A percentile compares a stretch with the other conserved stretches of the same genome.
These are phyloP conservation scores for Flaveria floridana DNA, from an alignment of 140 eudicot species.

Conservation along the genomic window DNA sequence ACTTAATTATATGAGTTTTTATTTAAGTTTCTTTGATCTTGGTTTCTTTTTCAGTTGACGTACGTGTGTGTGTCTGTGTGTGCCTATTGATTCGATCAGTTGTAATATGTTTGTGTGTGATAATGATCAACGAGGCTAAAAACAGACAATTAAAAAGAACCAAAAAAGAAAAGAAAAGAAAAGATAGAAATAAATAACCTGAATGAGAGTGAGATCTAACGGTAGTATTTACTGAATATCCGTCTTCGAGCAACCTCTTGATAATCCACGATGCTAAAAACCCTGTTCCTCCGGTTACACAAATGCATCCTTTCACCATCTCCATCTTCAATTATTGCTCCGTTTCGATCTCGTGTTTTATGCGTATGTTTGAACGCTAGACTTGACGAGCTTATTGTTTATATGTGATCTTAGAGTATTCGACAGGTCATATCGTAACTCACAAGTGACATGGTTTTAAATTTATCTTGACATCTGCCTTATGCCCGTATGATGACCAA, in stretches of 20 bases:
- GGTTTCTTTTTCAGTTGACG: too few species aligned
- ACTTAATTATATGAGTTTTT: too few species aligned
- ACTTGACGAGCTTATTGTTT: not conserved
- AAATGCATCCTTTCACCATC: conserved; percentile 3
- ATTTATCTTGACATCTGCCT: too few species aligned
- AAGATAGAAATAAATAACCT: not conserved
- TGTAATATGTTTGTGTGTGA: not conserved
- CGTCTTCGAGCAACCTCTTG: conserved; percentile 3
- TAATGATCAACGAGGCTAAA: not conserved
- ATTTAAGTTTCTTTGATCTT: too few species aligned
- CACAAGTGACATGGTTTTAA: too few species aligned
- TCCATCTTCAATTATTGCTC: not conserved
- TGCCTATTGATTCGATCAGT: not conserved
- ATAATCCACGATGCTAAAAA: conserved; percentile 14
- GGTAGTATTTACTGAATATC: conserved; percentile 1
- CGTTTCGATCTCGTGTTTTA: not conserved
- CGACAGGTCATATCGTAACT: not conserved
- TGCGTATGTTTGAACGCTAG: too few species aligned
- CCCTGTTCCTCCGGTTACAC: conserved; percentile 18
- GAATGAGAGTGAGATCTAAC: conserved; percentile 7
- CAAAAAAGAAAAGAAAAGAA: not conserved
- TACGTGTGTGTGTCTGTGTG: too few species aligned
- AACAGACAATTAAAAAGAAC: too few species aligned
- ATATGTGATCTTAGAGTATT: not conserved
- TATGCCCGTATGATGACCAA: not conserved